These are phyloP conservation scores for Cordia subcordata DNA, from an alignment of 257 asterid species.

Conservation along the genomic window DNA sequence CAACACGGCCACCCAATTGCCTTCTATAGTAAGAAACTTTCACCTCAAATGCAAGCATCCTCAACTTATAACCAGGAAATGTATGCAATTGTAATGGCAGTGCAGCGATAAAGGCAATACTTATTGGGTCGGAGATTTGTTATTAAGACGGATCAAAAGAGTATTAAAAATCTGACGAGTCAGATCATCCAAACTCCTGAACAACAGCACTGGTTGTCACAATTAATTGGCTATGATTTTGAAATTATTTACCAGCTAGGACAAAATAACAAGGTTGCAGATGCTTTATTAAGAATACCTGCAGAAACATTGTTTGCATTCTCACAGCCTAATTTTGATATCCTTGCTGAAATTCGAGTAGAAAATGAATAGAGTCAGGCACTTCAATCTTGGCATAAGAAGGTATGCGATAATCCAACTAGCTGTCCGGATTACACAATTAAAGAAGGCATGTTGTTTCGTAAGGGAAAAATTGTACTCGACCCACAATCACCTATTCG, in stretches of 20 bases:
- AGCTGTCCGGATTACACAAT: too few species aligned
- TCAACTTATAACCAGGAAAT: conserved; percentile 1
- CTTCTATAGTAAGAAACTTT: not conserved
- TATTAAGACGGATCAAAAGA: not conserved
- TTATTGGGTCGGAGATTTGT: not conserved
- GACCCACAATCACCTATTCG: too few species aligned
- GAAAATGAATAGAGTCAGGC: too few species aligned
- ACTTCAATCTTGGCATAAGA: too few species aligned
- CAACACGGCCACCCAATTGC: not conserved
- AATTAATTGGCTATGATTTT: conserved; percentile 2
- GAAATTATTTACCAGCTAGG: not conserved
- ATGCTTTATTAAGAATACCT: too few species aligned
- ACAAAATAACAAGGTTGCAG: not conserved
- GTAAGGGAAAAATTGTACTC: too few species aligned
- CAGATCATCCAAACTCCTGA: not conserved
- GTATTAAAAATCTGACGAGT: not conserved
- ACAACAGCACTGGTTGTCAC: not conserved
- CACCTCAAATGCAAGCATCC: not conserved
- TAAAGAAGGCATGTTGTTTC: too few species aligned
- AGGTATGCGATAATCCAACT: too few species aligned
- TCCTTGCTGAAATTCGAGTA: not conserved
- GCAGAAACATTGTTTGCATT: too few species aligned
- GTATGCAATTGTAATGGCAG: not conserved
- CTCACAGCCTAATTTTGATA: not conserved
- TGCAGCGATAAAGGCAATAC: conserved; percentile 8